phyloP scores from a whole-genome alignment of 305 asterid genomes.

The Fraxinus sp. region DNA sequence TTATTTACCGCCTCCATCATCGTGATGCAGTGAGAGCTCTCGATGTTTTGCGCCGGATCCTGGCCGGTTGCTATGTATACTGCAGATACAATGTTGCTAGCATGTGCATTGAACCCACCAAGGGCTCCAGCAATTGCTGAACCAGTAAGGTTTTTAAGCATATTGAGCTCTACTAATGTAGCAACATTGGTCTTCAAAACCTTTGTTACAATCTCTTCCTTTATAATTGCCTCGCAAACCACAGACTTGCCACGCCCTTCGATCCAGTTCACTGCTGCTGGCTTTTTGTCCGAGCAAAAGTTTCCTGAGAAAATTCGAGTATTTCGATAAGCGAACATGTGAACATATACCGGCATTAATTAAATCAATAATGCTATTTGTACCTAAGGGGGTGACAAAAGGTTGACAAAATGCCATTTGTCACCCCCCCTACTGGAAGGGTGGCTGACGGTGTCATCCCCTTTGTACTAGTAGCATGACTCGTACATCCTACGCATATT shows the following conservation, averaged over 20 bases:
- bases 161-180: conserved; percentile 12
- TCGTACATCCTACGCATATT: background rate
- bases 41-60: background rate
- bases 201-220: background rate
- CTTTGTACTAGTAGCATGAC: too few relatives aligned
- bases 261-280: background rate
- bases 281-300: background rate
- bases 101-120: conserved; percentile 16
- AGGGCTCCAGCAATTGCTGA: background rate
- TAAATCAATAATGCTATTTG: background rate
- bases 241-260: background rate
- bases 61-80: conserved; percentile 1
- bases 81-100: conserved; percentile 9
- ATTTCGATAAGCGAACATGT: background rate
- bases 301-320: background rate
- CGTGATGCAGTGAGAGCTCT: conserved; percentile 13
- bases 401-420: too few relatives aligned
- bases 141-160: conserved; percentile 12
- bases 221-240: background rate
- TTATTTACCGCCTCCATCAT: conserved; percentile 10
- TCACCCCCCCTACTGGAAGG: too few relatives aligned
- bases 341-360: background rate
- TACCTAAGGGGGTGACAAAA: too few relatives aligned
- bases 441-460: too few relatives aligned
- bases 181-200: conserved; percentile 5